Percentiles rank a stretch among this genome's conserved stretches.
phyloP scores from a whole-genome alignment of 257 asterid genomes.

The Solanum tarapatanum region DNA sequence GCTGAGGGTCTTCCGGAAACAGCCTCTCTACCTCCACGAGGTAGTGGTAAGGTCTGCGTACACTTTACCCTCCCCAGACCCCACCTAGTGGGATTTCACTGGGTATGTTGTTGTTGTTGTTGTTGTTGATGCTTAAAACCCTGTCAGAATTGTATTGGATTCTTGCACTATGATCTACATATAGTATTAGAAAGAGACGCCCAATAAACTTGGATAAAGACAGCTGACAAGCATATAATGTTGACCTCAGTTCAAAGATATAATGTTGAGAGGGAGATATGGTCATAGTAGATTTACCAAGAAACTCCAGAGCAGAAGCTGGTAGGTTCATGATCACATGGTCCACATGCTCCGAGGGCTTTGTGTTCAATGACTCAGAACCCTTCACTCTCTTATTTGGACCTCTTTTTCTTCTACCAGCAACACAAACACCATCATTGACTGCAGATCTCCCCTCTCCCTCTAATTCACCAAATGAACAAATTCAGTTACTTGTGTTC shows the following conservation, averaged over 20 bases:
- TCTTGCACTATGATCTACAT: background rate
- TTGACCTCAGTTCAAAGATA: background rate
- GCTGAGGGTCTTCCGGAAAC: too few species aligned
- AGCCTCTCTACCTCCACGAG: too few species aligned
- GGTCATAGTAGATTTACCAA: constrained; percentile 38
- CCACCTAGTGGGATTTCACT: too few species aligned
- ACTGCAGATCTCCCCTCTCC: constrained; percentile 35
- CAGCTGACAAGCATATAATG: background rate
- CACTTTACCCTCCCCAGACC: too few species aligned
- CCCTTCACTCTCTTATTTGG: constrained; percentile 37
- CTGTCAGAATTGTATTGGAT: background rate
- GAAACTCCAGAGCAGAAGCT: constrained; percentile 82
- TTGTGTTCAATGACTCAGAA: constrained; percentile 33
- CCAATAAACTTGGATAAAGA: background rate
- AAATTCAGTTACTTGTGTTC: background rate
- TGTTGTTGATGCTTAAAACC: background rate
- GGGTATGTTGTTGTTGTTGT: too few species aligned
- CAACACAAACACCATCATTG: constrained; percentile 11
- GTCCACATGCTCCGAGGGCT: constrained; percentile 90
- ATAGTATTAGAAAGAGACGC: background rate
- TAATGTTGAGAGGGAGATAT: background rate
- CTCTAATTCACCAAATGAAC: constrained; percentile 10
- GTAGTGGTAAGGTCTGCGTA: too few species aligned
- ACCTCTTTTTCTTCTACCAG: constrained; percentile 40
- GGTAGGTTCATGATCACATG: constrained; percentile 94